Conservation (phyloP, 495 filamentous ascomycete species). For the Chaetomium cochliodes region DNA sequence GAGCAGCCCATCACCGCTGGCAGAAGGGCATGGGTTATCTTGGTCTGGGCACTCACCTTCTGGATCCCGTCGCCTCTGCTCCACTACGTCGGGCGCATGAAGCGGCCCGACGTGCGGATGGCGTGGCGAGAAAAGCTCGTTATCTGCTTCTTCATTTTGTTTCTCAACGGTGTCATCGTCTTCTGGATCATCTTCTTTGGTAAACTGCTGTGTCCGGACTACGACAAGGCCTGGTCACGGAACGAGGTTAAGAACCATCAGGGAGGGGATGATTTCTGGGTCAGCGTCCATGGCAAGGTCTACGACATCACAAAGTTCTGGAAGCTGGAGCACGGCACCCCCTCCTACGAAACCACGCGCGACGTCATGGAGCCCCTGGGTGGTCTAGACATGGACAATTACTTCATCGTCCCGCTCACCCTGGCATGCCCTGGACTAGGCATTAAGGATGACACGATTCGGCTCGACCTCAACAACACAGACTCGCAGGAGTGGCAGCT, state of each 20-base stretch:
- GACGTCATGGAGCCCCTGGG: constrained; percentile 72
- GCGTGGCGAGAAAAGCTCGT: constrained; percentile 96
- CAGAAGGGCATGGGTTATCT: constrained; percentile 72
- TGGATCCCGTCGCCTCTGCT: constrained; percentile 91
- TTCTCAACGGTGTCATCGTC: constrained; percentile 80
- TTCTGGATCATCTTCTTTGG: constrained; percentile 94
- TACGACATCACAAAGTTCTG: constrained; percentile 92
- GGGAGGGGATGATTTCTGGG: constrained; percentile 75
- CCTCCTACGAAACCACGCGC: constrained; percentile 53
- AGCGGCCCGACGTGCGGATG: constrained; percentile 92
- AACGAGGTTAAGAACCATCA: constrained; percentile 70
- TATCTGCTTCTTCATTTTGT: constrained; percentile 71
- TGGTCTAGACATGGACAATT: constrained; percentile 75
- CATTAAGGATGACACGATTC: constrained; percentile 49
- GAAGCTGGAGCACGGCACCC: constrained; percentile 77
- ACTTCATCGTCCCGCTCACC: constrained; percentile 79
- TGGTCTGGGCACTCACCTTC: constrained; percentile 86
- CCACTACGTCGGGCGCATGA: constrained; percentile 86
- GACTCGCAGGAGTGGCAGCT: constrained; percentile 28
- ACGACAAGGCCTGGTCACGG: constrained; percentile 82
- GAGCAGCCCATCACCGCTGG: constrained; percentile 59
- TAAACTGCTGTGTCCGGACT: constrained; percentile 81
- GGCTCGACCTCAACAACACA: constrained; percentile 64
- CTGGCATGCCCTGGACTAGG: constrained; percentile 66
- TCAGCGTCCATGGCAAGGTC: constrained; percentile 82